Conservation (phyloP, 2,329 filamentous ascomycete species). For the Pseudopithomyces chartarum region DNA sequence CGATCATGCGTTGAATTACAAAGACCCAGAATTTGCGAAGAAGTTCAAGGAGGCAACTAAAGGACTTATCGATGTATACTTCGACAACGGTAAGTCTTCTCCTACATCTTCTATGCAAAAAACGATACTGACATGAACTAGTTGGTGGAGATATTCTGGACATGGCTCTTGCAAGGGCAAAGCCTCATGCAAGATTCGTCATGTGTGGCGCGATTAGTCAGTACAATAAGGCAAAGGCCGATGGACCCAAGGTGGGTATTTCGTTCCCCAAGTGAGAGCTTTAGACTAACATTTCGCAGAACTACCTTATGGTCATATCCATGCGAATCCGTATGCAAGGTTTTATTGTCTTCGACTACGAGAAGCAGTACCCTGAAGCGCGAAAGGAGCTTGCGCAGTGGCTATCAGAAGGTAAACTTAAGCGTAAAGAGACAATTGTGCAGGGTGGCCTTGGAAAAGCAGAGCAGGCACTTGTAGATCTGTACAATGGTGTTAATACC, state of each 20-base stretch:
- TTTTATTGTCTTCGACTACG: constrained; percentile 75
- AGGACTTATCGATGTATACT: constrained; percentile 57
- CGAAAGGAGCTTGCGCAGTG: constrained; percentile 67
- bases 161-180: constrained; percentile 49
- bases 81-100: constrained; percentile 49
- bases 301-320: constrained; percentile 50
- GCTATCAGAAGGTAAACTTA: constrained; percentile 72
- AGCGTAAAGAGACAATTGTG: constrained; percentile 72
- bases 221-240: constrained; percentile 50
- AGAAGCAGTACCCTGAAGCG: constrained; percentile 62
- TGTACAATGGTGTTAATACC: constrained; percentile 73
- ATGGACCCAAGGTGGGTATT: constrained; percentile 56
- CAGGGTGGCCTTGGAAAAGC: constrained; percentile 70
- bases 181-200: constrained; percentile 49
- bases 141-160: constrained; percentile 57
- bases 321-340: constrained; percentile 54
- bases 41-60: constrained; percentile 56
- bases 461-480: constrained; percentile 64
- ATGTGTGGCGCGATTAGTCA: constrained; percentile 52
- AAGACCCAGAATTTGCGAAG: constrained; percentile 53
- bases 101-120: too few species aligned
- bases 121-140: constrained; percentile 19
- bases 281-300: constrained; percentile 22
- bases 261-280: constrained; percentile 11
- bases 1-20: constrained; percentile 62